These are phyloP conservation scores for Macadamia tetraphylla DNA, from an alignment of 164 flowering plant genomes.

Conservation along the genomic window DNA sequence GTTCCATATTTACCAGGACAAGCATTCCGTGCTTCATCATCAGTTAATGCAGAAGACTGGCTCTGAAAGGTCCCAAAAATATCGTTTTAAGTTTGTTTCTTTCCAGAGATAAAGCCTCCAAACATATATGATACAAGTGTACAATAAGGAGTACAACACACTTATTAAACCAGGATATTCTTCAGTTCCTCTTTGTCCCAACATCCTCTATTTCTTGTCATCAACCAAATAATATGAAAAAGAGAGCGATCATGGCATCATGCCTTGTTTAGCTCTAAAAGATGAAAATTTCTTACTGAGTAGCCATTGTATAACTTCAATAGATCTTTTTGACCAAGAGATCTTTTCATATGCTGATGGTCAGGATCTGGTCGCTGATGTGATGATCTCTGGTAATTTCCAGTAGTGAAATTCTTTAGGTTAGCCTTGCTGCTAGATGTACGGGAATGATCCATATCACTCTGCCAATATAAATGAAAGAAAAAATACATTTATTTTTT, in stretches of 20 bases:
- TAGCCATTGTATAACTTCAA: constrained; percentile 50
- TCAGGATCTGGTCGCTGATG: constrained; percentile 32
- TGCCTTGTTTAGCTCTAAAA: background rate
- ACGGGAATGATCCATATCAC: constrained; percentile 45
- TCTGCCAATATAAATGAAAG: constrained; percentile 35
- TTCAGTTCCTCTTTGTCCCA: background rate
- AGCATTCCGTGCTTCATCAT: constrained; percentile 70
- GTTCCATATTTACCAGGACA: constrained; percentile 31
- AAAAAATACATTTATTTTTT: background rate
- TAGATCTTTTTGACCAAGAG: constrained; percentile 66
- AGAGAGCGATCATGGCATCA: background rate
- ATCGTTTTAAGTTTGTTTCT: constrained; percentile 1
- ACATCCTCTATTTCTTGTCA: background rate
- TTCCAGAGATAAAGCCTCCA: background rate
- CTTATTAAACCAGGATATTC: background rate
- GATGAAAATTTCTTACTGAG: constrained; percentile 46
- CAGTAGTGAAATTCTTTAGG: constrained; percentile 22
- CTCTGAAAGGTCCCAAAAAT: constrained; percentile 48
- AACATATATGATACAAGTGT: background rate
- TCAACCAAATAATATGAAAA: background rate
- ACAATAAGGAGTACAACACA: background rate
- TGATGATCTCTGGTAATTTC: constrained; percentile 25
- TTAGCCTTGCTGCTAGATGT: constrained; percentile 24
- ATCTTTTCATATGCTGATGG: constrained; percentile 48
- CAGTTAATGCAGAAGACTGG: constrained; percentile 82